Base-by-base conservation (phyloP, 768 basidiomycete genomes). In the Mycena indigotica region DNA sequence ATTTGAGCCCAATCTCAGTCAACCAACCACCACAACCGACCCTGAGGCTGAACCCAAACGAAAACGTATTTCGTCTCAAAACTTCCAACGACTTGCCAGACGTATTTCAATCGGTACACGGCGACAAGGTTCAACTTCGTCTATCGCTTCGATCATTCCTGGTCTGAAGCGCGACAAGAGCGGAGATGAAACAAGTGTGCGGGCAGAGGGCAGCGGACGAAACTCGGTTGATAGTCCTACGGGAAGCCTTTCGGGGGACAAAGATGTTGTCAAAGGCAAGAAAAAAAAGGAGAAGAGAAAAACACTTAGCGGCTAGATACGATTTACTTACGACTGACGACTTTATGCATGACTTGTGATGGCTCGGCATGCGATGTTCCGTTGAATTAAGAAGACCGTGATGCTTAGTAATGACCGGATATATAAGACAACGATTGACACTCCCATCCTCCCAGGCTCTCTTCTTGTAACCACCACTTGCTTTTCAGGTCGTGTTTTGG, bases 11-110 rank as follows among this genome's bases (percentile, higher is more conserved):
- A 78, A 75, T 49, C 73, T 81, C 45, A 76, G 78, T 39, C 79
- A 84, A 3, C 86, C 87, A 2, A 84, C 87, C n/a, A 77, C 83
- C 2, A 85, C 89, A 5, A 89, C 91, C 4, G 88, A 91, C 65
- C 79, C 79, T 1, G 89, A 88, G 3, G 68, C 81, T n/a, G 90
- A 90, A 65, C 84, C 84, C 29, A 91, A 91, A 75, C 79, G 90
- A 59, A 90, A 88, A 68, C 83, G 89, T 19, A 91, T 89, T 56
- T 86, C 89, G 8, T 88, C 89, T 25, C 91, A 94, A 69, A 93
- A 93, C 66, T 90, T 94, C 78, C 89, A 91, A 69, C 82, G 89
- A 17, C 68, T 93, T 32, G 91, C 90, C 16, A 77, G 89, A 58
- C 78, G 84, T 60, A 86, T 93, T 54, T 91, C 90, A 10, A 70